These are phyloP conservation scores for Pseudotsuga menziesii DNA, from an alignment of 75 land plant species.

Conservation along the genomic window DNA sequence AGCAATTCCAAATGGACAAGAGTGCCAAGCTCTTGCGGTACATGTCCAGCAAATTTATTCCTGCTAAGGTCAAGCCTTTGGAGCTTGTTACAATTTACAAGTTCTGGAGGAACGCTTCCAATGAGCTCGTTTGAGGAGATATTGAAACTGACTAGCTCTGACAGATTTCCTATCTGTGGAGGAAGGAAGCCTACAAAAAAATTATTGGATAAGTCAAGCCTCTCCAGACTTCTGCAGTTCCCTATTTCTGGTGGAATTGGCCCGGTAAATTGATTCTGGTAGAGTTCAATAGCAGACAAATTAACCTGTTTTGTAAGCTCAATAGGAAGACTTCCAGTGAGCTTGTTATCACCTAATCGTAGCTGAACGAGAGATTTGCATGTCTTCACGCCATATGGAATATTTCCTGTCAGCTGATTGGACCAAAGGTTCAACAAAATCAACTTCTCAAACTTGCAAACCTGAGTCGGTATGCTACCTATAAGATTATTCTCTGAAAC, in stretches of 20 bases:
- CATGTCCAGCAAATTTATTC: conserved; percentile 50
- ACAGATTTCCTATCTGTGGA: conserved; percentile 38
- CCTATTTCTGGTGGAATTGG: conserved; percentile 54
- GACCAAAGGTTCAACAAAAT: conserved; percentile 48
- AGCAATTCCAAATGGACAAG: conserved; percentile 43
- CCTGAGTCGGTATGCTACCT: conserved; percentile 48
- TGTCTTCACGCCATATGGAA: conserved; percentile 42
- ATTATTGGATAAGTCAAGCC: conserved; percentile 43
- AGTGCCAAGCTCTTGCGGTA: conserved; percentile 50
- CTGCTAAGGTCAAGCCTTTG: conserved; percentile 74
- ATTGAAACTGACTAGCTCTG: conserved; percentile 44
- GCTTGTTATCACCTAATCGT: conserved; percentile 37
- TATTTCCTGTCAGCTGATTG: conserved; percentile 57
- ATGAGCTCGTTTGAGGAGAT: conserved; percentile 50
- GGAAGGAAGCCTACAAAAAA: conserved; percentile 45
- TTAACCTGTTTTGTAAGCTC: conserved; percentile 23
- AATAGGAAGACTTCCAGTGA: conserved; percentile 46
- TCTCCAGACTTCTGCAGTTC: conserved; percentile 25
- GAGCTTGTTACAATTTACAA: conserved; percentile 57
- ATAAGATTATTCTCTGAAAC: conserved; percentile 49
- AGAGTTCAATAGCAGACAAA: conserved; percentile 46
- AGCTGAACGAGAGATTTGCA: conserved; percentile 60
- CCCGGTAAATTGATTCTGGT: conserved; percentile 52
- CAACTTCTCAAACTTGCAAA: conserved; percentile 44
- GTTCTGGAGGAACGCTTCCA: conserved; percentile 48